Percentiles rank a stretch among this genome's conserved stretches.
These are phyloP conservation scores for Didymella pinodella DNA, from an alignment of 2,329 filamentous ascomycete species.

Conservation along the genomic window DNA sequence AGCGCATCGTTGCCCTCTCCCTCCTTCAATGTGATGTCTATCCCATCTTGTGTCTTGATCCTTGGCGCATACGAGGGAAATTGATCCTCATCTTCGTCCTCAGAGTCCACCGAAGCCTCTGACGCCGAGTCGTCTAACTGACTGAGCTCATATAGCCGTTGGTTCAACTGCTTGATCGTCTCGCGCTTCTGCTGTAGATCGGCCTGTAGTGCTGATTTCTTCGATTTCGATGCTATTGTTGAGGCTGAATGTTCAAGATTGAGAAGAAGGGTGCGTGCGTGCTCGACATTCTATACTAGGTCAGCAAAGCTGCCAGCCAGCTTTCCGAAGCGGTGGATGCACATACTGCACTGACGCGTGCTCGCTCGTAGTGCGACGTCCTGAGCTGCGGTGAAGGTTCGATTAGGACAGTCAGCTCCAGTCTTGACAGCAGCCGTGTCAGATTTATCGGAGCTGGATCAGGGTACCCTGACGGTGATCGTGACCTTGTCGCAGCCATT, in stretches of 20 bases:
- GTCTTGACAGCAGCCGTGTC: slow-evolving; percentile 68
- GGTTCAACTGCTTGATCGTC: slow-evolving; percentile 69
- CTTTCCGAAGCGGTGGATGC: not conserved
- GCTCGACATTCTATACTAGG: slow-evolving; percentile 69
- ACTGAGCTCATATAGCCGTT: slow-evolving; percentile 72
- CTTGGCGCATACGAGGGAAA: slow-evolving; percentile 55
- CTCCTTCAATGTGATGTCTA: slow-evolving; percentile 41
- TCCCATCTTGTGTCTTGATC: slow-evolving; percentile 40
- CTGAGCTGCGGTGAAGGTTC: slow-evolving; percentile 67
- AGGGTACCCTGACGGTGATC: slow-evolving; percentile 34
- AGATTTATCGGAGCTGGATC: slow-evolving; percentile 59
- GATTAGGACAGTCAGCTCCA: slow-evolving; percentile 71
- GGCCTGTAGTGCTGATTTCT: slow-evolving; percentile 67
- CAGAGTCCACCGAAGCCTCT: slow-evolving; percentile 48
- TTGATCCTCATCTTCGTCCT: slow-evolving; percentile 55
- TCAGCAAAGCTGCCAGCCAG: not conserved
- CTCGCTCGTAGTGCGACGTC: slow-evolving; percentile 71
- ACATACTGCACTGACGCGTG: slow-evolving; percentile 63
- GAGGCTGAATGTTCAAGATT: slow-evolving; percentile 74
- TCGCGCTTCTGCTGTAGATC: slow-evolving; percentile 72
- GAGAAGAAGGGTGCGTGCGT: slow-evolving; percentile 73
- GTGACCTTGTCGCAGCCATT: slow-evolving; percentile 33
- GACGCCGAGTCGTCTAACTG: slow-evolving; percentile 60
- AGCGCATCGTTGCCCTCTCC: slow-evolving; percentile 45
- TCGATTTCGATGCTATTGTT: slow-evolving; percentile 51